Conservation (phyloP, 345 rosid genomes). For the Raphanus raphanistrum region DNA sequence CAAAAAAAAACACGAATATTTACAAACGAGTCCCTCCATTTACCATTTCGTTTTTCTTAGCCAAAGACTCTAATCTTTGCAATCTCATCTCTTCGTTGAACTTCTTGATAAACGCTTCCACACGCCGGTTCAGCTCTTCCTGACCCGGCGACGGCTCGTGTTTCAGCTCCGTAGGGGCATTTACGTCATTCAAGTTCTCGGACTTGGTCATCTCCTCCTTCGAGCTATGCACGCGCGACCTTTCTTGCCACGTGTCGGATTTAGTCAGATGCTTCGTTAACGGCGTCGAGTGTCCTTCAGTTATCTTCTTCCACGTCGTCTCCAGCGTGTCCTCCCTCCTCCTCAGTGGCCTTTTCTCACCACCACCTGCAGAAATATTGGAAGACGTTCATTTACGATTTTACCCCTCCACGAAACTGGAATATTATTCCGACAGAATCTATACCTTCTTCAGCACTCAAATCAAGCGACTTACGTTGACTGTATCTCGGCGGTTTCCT, state of each 20-base stretch:
- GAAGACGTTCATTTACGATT: constrained; percentile 1
- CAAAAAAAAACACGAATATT: neutral
- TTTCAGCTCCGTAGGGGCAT: constrained; percentile 25
- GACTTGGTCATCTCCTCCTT: constrained; percentile 51
- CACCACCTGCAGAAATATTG: neutral
- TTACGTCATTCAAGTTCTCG: constrained; percentile 49
- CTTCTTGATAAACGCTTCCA: constrained; percentile 89
- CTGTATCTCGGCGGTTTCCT: constrained; percentile 58
- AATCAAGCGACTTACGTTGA: constrained; percentile 52
- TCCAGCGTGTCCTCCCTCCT: constrained; percentile 78
- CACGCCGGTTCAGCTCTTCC: constrained; percentile 90
- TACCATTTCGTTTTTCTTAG: constrained; percentile 29
- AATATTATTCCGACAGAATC: neutral
- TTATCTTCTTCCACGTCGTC: constrained; percentile 86
- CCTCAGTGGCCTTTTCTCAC: constrained; percentile 40
- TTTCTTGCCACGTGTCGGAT: constrained; percentile 71
- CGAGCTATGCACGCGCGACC: constrained; percentile 4
- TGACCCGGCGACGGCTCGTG: constrained; percentile 79
- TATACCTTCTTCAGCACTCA: constrained; percentile 55
- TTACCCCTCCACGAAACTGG: constrained; percentile 1
- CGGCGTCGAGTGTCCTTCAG: constrained; percentile 86
- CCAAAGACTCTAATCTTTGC: constrained; percentile 40
- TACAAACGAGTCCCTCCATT: constrained; percentile 39
- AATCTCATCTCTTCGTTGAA: constrained; percentile 58
- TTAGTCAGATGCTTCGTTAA: constrained; percentile 73